These are phyloP conservation scores for Aspergillus ellipticus DNA, from an alignment of 495 filamentous ascomycete genomes.

Conservation along the genomic window DNA sequence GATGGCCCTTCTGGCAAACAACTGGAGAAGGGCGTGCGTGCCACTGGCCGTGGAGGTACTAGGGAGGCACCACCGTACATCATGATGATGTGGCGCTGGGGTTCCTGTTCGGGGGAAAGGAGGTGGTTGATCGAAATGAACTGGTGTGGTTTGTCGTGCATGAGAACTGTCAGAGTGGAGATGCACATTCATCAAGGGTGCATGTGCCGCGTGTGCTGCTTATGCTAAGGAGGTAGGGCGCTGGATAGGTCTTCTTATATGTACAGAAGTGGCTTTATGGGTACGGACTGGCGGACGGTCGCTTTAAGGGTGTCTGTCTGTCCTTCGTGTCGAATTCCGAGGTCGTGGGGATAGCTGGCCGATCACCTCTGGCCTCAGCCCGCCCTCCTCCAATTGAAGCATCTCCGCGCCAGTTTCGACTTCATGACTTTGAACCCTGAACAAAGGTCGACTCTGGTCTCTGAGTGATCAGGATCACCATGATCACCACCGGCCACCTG, in stretches of 20 bases:
- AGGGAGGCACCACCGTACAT: too few species aligned
- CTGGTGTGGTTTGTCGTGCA: not conserved
- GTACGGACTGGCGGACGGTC: not conserved
- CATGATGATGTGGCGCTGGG: not conserved
- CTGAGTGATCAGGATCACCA: constrained; percentile 15
- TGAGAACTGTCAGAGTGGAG: constrained; percentile 13
- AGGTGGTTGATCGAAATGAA: not conserved
- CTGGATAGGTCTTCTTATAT: constrained; percentile 2
- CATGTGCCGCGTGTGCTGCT: constrained; percentile 18
- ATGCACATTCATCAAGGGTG: constrained; percentile 11
- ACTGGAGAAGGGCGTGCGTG: too few species aligned
- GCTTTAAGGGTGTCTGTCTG: not conserved
- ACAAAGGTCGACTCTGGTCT: constrained; percentile 4
- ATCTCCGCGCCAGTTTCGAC: not conserved
- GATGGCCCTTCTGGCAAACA: too few species aligned
- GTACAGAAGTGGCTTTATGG: not conserved
- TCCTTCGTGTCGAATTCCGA: too few species aligned
- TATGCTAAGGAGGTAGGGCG: not conserved
- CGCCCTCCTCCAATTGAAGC: not conserved
- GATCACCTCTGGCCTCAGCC: too few species aligned
- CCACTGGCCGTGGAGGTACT: too few species aligned
- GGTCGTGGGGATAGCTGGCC: not conserved
- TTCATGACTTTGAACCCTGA: not conserved
- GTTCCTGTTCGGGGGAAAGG: not conserved
- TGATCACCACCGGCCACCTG: constrained; percentile 1